Conservation (phyloP, 73 alveolate species). For the Halteria grandinella region DNA sequence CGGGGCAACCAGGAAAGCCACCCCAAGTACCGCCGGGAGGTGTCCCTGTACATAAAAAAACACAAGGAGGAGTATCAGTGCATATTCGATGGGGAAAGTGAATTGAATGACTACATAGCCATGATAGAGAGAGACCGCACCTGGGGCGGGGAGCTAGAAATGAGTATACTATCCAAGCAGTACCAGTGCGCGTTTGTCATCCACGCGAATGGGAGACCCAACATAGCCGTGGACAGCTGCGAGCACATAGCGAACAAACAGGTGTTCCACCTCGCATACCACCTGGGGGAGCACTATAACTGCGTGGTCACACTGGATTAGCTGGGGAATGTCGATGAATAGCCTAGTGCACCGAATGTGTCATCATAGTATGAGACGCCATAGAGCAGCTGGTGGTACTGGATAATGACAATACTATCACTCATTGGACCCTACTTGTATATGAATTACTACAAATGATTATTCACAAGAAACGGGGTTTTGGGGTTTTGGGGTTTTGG, state of each 20-base stretch:
- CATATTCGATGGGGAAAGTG: slow-evolving; percentile 26
- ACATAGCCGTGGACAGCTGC: slow-evolving; percentile 20
- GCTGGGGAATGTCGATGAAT: slow-evolving; percentile 24
- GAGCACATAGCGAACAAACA: background rate
- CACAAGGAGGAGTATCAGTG: slow-evolving; percentile 7
- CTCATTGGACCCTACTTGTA: no score
- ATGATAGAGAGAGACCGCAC: slow-evolving; percentile 29
- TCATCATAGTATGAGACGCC: no score
- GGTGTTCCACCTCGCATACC: slow-evolving; percentile 31
- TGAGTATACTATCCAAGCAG: slow-evolving; percentile 15
- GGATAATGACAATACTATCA: no score
- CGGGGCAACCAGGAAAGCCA: slow-evolving; percentile 2
- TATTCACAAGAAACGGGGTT: background rate
- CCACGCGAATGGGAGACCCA: slow-evolving; percentile 42
- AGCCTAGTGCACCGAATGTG: no score
- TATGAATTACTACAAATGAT: background rate
- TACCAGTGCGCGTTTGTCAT: slow-evolving; percentile 34
- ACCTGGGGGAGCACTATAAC: slow-evolving; percentile 36
- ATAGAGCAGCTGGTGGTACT: no score
- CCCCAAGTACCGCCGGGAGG: background rate
- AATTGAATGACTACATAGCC: slow-evolving; percentile 21
- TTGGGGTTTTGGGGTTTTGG: background rate
- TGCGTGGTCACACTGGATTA: slow-evolving; percentile 19
- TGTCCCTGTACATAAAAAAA: background rate
- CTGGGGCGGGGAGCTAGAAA: slow-evolving; percentile 51